Evolutionary conservation across 495 filamentous ascomycete genomes (phyloP).

Genomic region (Penicillium arizonense): DNA sequence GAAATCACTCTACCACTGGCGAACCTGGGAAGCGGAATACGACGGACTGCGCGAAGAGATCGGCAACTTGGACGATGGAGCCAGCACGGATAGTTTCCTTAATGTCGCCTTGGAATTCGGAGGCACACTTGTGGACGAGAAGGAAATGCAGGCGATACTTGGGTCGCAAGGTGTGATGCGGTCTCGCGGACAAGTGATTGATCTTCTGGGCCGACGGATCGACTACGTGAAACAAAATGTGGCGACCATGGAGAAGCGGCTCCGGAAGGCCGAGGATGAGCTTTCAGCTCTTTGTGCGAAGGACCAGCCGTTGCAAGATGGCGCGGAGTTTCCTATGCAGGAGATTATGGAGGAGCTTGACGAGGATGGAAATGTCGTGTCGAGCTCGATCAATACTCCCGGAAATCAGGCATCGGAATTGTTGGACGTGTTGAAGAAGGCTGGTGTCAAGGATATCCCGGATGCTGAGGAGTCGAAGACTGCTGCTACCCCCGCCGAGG

Average conservation of each 20-base stretch:
- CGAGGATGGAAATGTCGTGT: slow-evolving; percentile 83
- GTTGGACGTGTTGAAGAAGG: slow-evolving; percentile 66
- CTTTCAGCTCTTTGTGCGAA: slow-evolving; percentile 48
- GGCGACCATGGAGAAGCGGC: slow-evolving; percentile 58
- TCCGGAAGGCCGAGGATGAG: slow-evolving; percentile 66
- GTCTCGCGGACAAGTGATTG: slow-evolving; percentile 61
- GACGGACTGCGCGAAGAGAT: slow-evolving; percentile 83
- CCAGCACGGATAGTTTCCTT: slow-evolving; percentile 51
- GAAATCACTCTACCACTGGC: slow-evolving; percentile 80
- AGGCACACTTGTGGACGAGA: slow-evolving; percentile 54
- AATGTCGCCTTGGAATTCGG: slow-evolving; percentile 47
- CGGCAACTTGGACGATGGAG: slow-evolving; percentile 46
- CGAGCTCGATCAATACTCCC: slow-evolving; percentile 56
- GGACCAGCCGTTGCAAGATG: slow-evolving; percentile 22
- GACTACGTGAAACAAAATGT: slow-evolving; percentile 89
- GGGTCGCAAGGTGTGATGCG: slow-evolving; percentile 31
- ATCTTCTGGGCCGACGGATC: slow-evolving; percentile 70
- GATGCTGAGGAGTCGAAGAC: slow-evolving; percentile 17
- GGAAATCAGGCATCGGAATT: slow-evolving; percentile 61
- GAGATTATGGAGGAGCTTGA: slow-evolving; percentile 93
- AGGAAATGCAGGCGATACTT: slow-evolving; percentile 45
- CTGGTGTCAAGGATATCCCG: slow-evolving; percentile 57
- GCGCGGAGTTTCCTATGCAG: slow-evolving; percentile 61
- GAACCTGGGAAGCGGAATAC: slow-evolving; percentile 87
- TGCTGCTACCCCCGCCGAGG: background rate